Evolutionary conservation across 2,329 filamentous ascomycete genomes (phyloP), one percentile per base, ranked within the genome.

Genomic region (Beauveria medogensis): DNA sequence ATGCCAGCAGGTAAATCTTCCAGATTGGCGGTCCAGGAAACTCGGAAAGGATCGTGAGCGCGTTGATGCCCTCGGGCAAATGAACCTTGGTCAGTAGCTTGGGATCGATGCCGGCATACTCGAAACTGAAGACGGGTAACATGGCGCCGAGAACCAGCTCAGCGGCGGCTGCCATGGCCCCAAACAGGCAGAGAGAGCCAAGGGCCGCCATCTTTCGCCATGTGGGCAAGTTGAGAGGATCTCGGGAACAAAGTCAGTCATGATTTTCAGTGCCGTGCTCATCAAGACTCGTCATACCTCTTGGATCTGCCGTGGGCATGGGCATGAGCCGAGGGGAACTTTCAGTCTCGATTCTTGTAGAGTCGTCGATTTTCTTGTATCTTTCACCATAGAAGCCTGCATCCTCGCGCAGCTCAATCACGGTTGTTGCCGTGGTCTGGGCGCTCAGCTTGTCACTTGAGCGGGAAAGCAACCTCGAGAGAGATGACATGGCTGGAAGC

Each of bases 61-160:
- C 66, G 61, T 71, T 70, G 47, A 70, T 59, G 46, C 60, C 55
- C 37, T 62, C 55, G 34, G 63, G 55, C 34, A 69, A 66, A 28
- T 69, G 67, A 24, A 66, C 61, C 24, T 67, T 61, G n/a, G 64
- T 67, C 34, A 73, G 64, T n/a, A 67, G 64, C n/a, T 68, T 65
- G 5, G 72, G 66, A 63, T 70, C 66, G 24, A 72, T 65, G 30
- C 71, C 71, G 14, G 70, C 68, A 55, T 74, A 75, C 63, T 73
- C 69, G 56, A 74, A 67, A 9, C 70, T 63, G 60, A 73, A 74
- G 28, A 74, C 67, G 44, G 73, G 72, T 12, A 73, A 63, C 41
- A 73, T 64, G 3, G 65, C 65, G 40, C 67, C 70, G 53, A 74
- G 67, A 51, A 71, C 68, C 40, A 67, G 55, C 26, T 63, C 51